phyloP scores from a whole-genome alignment of 2,329 filamentous ascomycete genomes.

The Hypoxylon sp. region DNA sequence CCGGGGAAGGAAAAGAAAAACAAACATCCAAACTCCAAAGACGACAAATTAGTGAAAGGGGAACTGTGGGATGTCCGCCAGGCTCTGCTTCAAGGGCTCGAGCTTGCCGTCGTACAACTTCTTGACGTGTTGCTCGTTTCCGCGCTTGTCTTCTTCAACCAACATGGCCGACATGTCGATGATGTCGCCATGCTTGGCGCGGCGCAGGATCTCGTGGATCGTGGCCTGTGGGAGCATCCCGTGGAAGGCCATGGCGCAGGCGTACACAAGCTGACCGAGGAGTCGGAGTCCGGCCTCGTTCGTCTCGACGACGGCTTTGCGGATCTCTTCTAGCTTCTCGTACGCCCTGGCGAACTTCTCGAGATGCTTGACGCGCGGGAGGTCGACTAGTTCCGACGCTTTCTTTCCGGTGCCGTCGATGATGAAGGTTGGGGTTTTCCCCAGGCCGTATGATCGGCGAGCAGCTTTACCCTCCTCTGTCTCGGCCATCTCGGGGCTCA shows the following conservation, averaged over 20 bases:
- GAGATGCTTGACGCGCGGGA: background rate
- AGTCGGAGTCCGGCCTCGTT: background rate
- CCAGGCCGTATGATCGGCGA: background rate
- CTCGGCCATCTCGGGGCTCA: background rate
- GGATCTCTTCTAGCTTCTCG: slow-evolving; percentile 1
- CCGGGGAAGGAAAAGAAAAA: no score
- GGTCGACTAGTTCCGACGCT: background rate
- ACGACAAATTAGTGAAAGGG: no score
- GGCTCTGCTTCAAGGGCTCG: background rate
- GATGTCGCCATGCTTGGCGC: background rate
- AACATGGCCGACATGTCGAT: background rate
- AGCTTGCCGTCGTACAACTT: background rate
- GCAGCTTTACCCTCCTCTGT: background rate
- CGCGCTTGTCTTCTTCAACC: background rate
- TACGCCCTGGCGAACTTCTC: background rate
- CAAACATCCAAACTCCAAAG: no score
- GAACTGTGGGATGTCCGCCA: background rate
- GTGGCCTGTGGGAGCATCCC: background rate
- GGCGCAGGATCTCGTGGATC: background rate
- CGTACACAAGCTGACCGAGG: background rate
- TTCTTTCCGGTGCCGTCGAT: background rate
- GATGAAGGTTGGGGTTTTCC: background rate
- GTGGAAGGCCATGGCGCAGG: background rate
- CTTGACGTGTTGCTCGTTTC: background rate
- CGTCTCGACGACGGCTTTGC: background rate